Percentiles rank a stretch among this genome's conserved stretches.
Conservation (phyloP, 805 yeast species). For the Cyberlindnera amylophila region DNA sequence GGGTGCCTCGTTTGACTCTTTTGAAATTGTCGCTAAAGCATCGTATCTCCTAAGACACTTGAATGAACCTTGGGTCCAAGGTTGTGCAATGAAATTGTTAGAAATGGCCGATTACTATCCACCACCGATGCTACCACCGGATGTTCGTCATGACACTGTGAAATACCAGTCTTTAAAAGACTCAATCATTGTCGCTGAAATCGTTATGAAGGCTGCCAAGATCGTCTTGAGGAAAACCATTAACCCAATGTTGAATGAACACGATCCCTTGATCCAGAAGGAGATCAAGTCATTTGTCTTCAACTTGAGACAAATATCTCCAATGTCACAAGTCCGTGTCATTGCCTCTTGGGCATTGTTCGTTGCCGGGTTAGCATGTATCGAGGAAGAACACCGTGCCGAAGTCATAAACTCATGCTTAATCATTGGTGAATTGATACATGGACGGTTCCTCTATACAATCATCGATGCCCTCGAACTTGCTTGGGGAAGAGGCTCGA, state of each 20-base stretch:
- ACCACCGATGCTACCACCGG: conserved; percentile 20
- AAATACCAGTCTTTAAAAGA: conserved; percentile 17
- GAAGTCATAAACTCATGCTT: conserved; percentile 4
- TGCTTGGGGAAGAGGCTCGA: conserved; percentile 10
- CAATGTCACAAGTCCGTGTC: conserved; percentile 8
- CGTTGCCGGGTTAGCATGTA: conserved; percentile 8
- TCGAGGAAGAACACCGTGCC: conserved; percentile 5
- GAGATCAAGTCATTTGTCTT: conserved; percentile 9
- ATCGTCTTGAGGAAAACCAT: conserved; percentile 19
- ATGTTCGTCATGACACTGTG: conserved; percentile 7
- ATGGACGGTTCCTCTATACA: conserved; percentile 10
- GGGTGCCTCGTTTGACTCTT: conserved; percentile 35
- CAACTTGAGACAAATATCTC: conserved; percentile 9
- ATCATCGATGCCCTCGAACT: conserved; percentile 7
- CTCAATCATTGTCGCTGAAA: conserved; percentile 19
- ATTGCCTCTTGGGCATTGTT: conserved; percentile 12
- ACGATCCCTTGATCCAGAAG: conserved; percentile 10
- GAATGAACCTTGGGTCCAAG: conserved; percentile 8
- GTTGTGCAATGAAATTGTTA: conserved; percentile 14
- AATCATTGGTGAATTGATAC: conserved; percentile 10
- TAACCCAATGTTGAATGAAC: conserved; percentile 3
- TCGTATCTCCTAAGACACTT: conserved; percentile 27
- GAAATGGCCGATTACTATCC: conserved; percentile 19
- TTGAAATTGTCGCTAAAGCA: conserved; percentile 34
- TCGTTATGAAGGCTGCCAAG: conserved; percentile 19